phyloP scores from a whole-genome alignment of 768 basidiomycete species.

The Mycena crocata region DNA sequence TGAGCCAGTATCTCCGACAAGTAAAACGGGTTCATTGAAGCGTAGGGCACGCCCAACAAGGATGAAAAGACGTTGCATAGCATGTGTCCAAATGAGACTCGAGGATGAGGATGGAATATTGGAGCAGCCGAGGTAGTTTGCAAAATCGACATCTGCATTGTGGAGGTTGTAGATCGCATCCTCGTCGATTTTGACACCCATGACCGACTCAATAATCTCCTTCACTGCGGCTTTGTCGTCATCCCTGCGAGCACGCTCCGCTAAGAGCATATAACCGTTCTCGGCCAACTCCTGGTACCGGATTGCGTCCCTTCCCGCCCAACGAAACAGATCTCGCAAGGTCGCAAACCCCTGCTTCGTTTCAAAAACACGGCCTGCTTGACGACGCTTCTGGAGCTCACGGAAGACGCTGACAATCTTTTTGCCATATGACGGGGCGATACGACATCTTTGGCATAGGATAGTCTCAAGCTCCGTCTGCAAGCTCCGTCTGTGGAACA shows the following conservation, averaged over 20 bases:
- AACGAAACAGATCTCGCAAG: conserved; percentile 95
- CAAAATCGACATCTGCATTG: conserved; percentile 52
- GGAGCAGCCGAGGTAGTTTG: conserved; percentile 65
- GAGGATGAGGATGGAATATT: conserved; percentile 56
- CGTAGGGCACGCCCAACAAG: conserved; percentile 87
- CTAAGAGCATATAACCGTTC: conserved; percentile 97
- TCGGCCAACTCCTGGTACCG: conserved; percentile 94
- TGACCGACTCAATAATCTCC: conserved; percentile 89
- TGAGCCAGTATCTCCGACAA: conserved; percentile 97
- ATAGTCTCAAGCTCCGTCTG: conserved; percentile 97
- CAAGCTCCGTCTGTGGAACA: conserved; percentile 90
- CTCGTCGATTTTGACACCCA: conserved; percentile 90
- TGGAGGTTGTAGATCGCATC: conserved; percentile 71
- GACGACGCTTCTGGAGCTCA: conserved; percentile 92
- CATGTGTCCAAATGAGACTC: conserved; percentile 89
- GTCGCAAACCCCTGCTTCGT: conserved; percentile 98
- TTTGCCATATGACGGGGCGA: conserved; percentile 93
- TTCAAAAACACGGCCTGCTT: conserved; percentile 93
- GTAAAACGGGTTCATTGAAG: conserved; percentile 94
- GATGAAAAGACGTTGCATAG: conserved; percentile 91
- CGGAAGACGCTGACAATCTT: conserved; percentile 92
- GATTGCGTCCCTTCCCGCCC: conserved; percentile 92
- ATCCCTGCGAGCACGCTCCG: conserved; percentile 84
- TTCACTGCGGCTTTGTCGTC: conserved; percentile 93
- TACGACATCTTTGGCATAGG: conserved; percentile 90